Conservation (phyloP, 2,329 filamentous ascomycete species). For the Alternaria sp. region DNA sequence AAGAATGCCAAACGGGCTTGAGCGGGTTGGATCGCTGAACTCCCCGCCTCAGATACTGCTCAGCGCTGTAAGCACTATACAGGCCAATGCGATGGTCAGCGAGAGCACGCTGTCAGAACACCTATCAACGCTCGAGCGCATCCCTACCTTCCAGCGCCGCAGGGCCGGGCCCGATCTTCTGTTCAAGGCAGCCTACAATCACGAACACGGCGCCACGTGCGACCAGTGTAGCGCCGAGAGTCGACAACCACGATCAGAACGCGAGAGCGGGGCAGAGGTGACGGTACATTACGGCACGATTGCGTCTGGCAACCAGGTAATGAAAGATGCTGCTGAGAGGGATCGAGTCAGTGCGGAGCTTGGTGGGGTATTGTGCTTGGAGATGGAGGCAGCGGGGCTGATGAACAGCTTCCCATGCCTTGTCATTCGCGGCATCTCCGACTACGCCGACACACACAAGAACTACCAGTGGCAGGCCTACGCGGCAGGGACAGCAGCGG, state of each 20-base stretch:
- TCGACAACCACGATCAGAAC: no score
- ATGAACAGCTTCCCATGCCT: conserved; percentile 11
- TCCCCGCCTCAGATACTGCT: conserved; percentile 15
- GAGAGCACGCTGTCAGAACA: neutral
- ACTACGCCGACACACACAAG: no score
- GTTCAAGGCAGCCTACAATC: no score
- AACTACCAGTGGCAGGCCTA: no score
- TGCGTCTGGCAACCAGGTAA: no score
- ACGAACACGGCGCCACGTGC: no score
- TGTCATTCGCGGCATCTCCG: conserved; percentile 1
- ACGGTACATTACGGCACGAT: no score
- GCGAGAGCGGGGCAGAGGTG: no score
- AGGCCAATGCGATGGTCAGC: neutral
- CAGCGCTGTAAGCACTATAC: conserved; percentile 8
- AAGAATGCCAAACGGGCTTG: conserved; percentile 19
- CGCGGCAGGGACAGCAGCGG: no score
- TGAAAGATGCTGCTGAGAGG: no score
- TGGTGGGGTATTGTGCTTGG: conserved; percentile 2
- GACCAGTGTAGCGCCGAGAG: no score
- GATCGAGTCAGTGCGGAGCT: neutral
- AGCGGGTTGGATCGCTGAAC: conserved; percentile 18
- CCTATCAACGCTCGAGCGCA: conserved; percentile 11
- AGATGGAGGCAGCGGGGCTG: conserved; percentile 6
- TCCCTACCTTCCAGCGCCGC: conserved; percentile 17
- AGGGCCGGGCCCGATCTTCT: neutral